Evolutionary conservation across 2,329 filamentous ascomycete species (phyloP), one percentile per base, ranked within the genome.

Genomic region (Orbilia ellipsospora): DNA sequence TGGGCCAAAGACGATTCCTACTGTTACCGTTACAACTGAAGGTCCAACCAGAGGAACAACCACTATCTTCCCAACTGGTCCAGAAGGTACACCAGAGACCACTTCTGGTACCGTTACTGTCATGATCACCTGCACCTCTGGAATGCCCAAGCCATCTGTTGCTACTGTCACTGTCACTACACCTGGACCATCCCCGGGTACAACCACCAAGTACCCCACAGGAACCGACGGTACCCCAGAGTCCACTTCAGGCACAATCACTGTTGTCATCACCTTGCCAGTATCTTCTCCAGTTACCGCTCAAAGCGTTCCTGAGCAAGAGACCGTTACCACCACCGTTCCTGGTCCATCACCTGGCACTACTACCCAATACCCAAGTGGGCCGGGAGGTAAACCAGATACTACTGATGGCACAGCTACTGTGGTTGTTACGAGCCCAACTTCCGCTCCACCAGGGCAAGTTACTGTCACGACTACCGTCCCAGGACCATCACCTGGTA

Each of bases 41-140:
- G 48, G 48, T 2, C 20, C 48, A 1, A 48, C 44, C 7, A 15
- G 44, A 4, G 48, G 48, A 18, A 52, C 48, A 7, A 52, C 48
- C 16, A 52, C 48, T 5, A 23, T 52, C 48, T 52, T 52, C 48
- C 48, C 48, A 7, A 52, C 48, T 12, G 48, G 12, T 10, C 16
- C 48, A 8, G 48, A 23, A 5, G 48, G 48, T 18, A 12, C 20
- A 7, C n/a, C 48, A 13, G 18, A 18, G 6, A 23, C n/a, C 5
- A 52, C 48, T 7, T 18, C 48, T 52, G 48, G 48, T 2, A 52
- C 48, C 4, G 48, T 52, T 23, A 52, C 15, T 23, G 48, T 52
- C 18, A 23, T 52, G n/a, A 52, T 52, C 18, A 52, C 48, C 3
- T 52, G 48, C 20, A 52, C 48, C 48, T 20, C 18, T 2, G 18